These are phyloP conservation scores for Chrysochromulina parva DNA, from an alignment of 78 protist genomes.

Conservation along the genomic window DNA sequence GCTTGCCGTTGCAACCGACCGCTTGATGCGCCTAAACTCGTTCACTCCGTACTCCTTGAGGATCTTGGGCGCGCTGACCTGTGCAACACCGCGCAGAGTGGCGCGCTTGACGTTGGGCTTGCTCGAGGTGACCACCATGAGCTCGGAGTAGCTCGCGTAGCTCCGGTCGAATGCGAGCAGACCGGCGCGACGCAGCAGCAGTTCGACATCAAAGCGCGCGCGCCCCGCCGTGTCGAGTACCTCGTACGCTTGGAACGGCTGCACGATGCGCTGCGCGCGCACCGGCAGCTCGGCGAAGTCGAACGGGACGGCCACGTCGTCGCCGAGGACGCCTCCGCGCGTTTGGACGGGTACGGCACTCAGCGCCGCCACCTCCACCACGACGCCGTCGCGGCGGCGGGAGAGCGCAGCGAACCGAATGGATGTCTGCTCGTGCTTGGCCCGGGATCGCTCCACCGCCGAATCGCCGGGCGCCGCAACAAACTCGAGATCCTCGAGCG, in stretches of 20 bases:
- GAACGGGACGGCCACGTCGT: not conserved
- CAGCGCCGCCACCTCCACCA: slow-evolving; percentile 8
- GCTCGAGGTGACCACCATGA: not conserved
- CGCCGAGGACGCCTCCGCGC: not conserved
- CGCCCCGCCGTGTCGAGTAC: not conserved
- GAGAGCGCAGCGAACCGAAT: not conserved
- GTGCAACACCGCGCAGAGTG: not conserved
- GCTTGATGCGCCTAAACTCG: not conserved
- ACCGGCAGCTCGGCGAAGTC: slow-evolving; percentile 10
- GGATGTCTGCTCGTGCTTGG: not conserved
- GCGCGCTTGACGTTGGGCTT: slow-evolving; percentile 22
- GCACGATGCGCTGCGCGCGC: slow-evolving; percentile 21
- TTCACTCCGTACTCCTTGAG: slow-evolving; percentile 5
- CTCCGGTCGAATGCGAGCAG: slow-evolving; percentile 2
- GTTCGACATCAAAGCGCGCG: not conserved
- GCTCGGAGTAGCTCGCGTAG: slow-evolving; percentile 16
- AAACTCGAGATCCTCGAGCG: not conserved
- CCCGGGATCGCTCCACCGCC: not conserved
- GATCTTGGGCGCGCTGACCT: not conserved
- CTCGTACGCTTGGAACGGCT: not conserved
- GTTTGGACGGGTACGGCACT: not conserved
- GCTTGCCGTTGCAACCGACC: not conserved
- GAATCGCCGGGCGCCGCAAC: not conserved
- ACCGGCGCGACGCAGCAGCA: not conserved
- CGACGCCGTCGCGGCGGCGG: slow-evolving; percentile 14